phyloP scores from a whole-genome alignment of 176 grass and related monocot species.

The Aechmea fasciata region DNA sequence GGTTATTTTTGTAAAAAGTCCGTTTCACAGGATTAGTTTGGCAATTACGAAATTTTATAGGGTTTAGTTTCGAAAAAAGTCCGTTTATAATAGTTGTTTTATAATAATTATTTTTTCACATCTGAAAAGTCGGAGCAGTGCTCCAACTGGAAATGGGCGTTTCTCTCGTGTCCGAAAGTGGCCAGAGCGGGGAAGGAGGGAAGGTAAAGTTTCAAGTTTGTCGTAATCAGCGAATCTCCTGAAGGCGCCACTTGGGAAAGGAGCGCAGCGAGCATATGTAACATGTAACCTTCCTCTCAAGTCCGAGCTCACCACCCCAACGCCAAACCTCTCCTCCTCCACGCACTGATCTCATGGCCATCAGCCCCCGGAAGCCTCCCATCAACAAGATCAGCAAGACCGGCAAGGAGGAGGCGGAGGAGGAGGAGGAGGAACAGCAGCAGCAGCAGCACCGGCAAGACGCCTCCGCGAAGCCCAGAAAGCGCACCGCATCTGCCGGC shows the following conservation, averaged over 20 bases:
- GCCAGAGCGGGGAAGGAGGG: not conserved
- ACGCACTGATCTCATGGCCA: not conserved
- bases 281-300: not conserved
- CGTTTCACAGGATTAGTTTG: no score
- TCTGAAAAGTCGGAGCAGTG: no score
- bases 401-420: not conserved
- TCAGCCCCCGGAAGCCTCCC: not conserved
- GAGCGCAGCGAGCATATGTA: not conserved
- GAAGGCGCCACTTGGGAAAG: constrained; percentile 1
- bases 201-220: constrained; percentile 6
- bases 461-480: constrained; percentile 3
- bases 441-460: constrained; percentile 15
- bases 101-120: no score
- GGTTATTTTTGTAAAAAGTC: no score
- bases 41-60: no score
- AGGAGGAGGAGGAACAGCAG: not conserved
- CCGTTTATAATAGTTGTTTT: no score
- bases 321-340: not conserved
- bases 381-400: not conserved
- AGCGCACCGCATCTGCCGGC: constrained; percentile 41
- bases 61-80: no score
- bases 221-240: not conserved
- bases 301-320: not conserved
- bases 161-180: not conserved
- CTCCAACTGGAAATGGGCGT: no score